Conservation (phyloP, 805 yeast species). For the Jamesozyma jinghongensis region DNA sequence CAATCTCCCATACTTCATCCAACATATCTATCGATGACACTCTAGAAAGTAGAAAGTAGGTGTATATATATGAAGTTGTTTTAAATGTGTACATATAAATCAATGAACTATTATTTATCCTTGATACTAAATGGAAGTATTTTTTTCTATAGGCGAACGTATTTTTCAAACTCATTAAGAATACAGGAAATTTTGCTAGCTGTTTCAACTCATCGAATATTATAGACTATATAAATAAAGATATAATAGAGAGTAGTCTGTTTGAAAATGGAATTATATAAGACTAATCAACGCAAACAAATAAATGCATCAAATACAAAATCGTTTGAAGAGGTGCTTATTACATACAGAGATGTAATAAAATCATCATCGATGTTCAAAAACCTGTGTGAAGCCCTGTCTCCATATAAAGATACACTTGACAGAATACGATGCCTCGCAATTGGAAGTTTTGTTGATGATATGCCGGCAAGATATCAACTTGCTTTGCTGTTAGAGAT, state of each 20-base stretch:
- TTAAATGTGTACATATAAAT: no score
- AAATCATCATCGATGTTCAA: slow-evolving; percentile 23
- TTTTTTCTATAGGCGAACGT: no score
- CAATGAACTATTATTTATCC: no score
- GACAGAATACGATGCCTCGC: slow-evolving; percentile 55
- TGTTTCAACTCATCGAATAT: no score
- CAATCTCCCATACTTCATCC: slow-evolving; percentile 11
- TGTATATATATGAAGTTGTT: no score
- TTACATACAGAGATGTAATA: slow-evolving; percentile 16
- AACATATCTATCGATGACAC: slow-evolving; percentile 13
- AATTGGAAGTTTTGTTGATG: slow-evolving; percentile 55
- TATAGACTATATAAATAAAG: no score
- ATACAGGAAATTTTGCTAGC: no score
- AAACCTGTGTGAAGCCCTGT: slow-evolving; percentile 17
- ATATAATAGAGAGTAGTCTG: no score
- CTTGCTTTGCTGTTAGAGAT: slow-evolving; percentile 48
- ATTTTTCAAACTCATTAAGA: no score
- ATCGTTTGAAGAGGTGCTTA: not conserved
- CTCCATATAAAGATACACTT: slow-evolving; percentile 8
- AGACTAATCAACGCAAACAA: not conserved
- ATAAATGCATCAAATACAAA: not conserved
- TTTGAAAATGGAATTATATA: no score
- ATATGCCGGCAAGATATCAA: slow-evolving; percentile 55
- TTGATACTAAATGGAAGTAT: no score
- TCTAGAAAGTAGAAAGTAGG: slow-evolving; percentile 1